Evolutionary conservation across 345 rosid genomes (phyloP).

Genomic region (Acer saccharum): DNA sequence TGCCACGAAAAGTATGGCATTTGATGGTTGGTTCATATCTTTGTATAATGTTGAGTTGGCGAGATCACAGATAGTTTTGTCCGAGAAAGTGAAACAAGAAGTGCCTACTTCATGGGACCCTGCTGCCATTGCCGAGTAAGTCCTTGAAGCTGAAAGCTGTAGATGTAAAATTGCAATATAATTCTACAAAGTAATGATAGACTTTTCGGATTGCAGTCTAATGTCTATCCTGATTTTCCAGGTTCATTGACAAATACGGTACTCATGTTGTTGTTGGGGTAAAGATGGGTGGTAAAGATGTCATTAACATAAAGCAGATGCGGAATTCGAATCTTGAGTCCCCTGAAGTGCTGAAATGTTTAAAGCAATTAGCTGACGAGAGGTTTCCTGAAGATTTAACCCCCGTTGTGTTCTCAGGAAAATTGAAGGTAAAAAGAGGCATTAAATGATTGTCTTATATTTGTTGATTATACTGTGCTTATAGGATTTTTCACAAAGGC

Average conservation of each 20-base stretch:
- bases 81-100: constrained; percentile 67
- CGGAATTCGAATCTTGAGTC: constrained; percentile 63
- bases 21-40: constrained; percentile 93
- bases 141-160: constrained; percentile 15
- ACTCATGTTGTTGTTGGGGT: constrained; percentile 83
- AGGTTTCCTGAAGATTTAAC: constrained; percentile 51
- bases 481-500: background rate
- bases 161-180: background rate
- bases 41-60: constrained; percentile 80
- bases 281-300: constrained; percentile 89
- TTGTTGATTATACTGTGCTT: background rate
- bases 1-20: constrained; percentile 60
- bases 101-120: constrained; percentile 95
- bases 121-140: constrained; percentile 86
- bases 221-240: constrained; percentile 22
- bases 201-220: background rate
- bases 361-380: constrained; percentile 65
- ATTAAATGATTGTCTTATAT: background rate
- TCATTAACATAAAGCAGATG: constrained; percentile 66
- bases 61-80: constrained; percentile 60
- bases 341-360: constrained; percentile 57
- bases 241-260: constrained; percentile 88
- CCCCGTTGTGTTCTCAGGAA: constrained; percentile 30
- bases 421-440: constrained; percentile 43
- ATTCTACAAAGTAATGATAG: constrained; percentile 2